Conservation (phyloP, 129 eudicot genomes). For the Saussurea involucrata region DNA sequence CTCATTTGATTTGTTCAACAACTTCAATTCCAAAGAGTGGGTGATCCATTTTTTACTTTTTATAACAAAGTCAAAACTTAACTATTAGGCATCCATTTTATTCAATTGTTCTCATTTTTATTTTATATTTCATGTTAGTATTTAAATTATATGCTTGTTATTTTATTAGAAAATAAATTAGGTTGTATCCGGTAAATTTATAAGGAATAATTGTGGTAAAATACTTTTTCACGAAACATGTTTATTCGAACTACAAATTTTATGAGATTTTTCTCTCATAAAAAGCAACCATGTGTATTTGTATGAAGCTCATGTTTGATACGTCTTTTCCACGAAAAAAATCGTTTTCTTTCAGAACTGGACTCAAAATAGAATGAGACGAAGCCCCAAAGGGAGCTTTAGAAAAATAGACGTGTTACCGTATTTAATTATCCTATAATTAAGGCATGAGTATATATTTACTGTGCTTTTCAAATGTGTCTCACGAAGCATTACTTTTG, state of each 20-base stretch:
- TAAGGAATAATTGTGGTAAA: background rate
- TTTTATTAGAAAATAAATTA: background rate
- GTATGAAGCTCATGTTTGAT: background rate
- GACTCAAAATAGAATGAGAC: background rate
- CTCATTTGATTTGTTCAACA: constrained; percentile 4
- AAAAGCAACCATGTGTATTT: background rate
- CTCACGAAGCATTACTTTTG: background rate
- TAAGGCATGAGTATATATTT: too few relatives aligned
- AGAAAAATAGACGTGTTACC: background rate
- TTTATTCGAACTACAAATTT: background rate
- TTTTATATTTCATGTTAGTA: background rate
- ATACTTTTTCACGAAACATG: too few relatives aligned
- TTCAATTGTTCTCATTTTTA: background rate
- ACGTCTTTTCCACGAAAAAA: background rate
- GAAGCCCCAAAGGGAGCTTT: too few relatives aligned
- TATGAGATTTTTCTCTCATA: background rate
- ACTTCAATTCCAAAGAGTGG: constrained; percentile 5
- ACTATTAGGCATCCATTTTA: background rate
- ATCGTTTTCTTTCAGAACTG: background rate
- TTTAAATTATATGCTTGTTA: background rate
- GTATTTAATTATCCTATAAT: background rate
- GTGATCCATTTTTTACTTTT: background rate
- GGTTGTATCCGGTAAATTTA: background rate
- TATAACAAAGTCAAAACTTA: background rate
- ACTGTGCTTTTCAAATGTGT: too few relatives aligned